A percentile compares a stretch with the other conserved stretches of the same genome.
Evolutionary conservation across 148 eudicot genomes (phyloP).

Genomic region (Selenicereus undatus): DNA sequence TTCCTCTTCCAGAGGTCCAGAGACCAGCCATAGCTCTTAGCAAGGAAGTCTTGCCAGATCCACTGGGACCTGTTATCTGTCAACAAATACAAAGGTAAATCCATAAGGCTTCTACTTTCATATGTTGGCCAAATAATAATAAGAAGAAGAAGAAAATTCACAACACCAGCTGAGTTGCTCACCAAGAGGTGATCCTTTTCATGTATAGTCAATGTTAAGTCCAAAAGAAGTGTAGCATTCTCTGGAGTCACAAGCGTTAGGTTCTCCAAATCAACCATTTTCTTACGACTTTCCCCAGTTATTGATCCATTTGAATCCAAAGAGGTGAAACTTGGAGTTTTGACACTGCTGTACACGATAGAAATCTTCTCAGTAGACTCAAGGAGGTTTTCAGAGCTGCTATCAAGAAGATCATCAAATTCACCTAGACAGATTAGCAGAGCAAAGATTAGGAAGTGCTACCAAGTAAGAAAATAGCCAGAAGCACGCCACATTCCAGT

Average conservation of each 20-base stretch:
- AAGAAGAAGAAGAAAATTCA: neutral
- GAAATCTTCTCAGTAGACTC: constrained; percentile 45
- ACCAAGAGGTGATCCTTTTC: constrained; percentile 84
- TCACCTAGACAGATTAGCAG: constrained; percentile 56
- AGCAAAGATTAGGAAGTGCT: constrained; percentile 1
- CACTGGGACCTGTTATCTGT: constrained; percentile 96
- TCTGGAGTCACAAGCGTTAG: constrained; percentile 78
- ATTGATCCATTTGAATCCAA: constrained; percentile 52
- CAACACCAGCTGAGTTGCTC: constrained; percentile 13
- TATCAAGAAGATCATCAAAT: constrained; percentile 90
- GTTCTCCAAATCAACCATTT: constrained; percentile 57
- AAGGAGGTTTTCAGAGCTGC: constrained; percentile 39
- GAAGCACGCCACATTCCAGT: neutral
- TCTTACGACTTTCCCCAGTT: constrained; percentile 27
- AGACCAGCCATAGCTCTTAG: constrained; percentile 97
- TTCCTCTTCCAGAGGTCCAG: constrained; percentile 85
- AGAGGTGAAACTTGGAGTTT: constrained; percentile 19
- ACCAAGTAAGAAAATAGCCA: neutral
- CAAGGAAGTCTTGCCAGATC: constrained; percentile 91
- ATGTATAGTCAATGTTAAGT: constrained; percentile 60
- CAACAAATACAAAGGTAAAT: constrained; percentile 7
- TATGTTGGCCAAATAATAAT: constrained; percentile 6
- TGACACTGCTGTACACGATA: constrained; percentile 39
- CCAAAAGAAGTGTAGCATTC: constrained; percentile 58
- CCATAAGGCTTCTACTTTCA: constrained; percentile 8